A percentile compares a stretch with the other conserved stretches of the same genome.
These are phyloP conservation scores for Kitagawia praeruptora DNA, from an alignment of 129 eudicot species.

Conservation along the genomic window DNA sequence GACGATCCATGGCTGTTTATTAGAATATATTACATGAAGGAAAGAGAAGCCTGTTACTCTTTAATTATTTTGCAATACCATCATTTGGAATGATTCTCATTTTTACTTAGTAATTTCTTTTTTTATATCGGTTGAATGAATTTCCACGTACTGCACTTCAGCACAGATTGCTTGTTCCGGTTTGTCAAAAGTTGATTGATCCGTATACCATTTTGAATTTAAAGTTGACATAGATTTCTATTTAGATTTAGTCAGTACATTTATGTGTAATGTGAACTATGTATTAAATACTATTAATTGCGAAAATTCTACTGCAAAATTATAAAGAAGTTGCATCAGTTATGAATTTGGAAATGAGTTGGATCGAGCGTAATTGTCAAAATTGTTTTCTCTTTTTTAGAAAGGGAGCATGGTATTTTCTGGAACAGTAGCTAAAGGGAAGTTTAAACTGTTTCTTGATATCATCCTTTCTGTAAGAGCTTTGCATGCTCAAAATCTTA, in stretches of 20 bases:
- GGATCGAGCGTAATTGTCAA: not conserved
- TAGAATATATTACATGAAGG: not conserved
- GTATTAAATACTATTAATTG: not conserved
- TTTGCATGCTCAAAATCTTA: not conserved
- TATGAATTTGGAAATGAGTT: not conserved
- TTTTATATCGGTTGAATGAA: not conserved
- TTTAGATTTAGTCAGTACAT: not conserved
- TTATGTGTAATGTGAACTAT: not conserved
- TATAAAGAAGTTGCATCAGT: not conserved
- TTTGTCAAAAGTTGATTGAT: not conserved
- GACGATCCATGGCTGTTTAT: not conserved
- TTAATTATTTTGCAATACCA: not conserved
- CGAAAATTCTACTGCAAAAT: not conserved
- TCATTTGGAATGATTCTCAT: not conserved
- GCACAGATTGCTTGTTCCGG: not conserved
- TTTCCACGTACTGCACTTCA: not conserved
- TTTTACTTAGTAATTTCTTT: not conserved
- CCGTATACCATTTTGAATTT: not conserved
- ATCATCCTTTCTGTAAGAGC: not conserved
- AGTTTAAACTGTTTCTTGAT: not conserved
- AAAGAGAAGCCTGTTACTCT: not conserved
- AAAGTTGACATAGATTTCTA: not conserved
- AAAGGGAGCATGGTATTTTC: not conserved
- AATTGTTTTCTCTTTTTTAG: not conserved
- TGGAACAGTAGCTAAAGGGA: not conserved